A percentile compares a stretch with the other conserved stretches of the same genome.
These are phyloP conservation scores for Petasospora rhodanensis DNA, from an alignment of 1,139 yeast genomes.

Conservation along the genomic window DNA sequence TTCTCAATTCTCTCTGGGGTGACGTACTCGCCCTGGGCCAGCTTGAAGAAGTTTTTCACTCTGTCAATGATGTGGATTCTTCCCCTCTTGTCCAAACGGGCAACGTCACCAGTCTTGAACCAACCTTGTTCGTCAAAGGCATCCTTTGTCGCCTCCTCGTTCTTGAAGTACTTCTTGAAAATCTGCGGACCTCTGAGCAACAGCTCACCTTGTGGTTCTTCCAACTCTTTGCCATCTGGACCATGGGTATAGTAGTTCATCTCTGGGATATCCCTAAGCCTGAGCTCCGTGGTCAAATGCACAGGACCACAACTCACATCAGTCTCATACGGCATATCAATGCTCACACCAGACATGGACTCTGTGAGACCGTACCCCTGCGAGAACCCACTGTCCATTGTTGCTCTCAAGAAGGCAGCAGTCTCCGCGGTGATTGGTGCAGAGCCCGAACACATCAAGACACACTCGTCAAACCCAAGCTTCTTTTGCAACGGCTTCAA, in stretches of 20 bases:
- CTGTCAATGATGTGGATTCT: slow-evolving; percentile 63
- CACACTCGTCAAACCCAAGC: slow-evolving; percentile 52
- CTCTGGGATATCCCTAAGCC: slow-evolving; percentile 61
- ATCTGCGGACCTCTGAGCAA: slow-evolving; percentile 65
- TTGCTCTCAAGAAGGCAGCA: slow-evolving; percentile 53
- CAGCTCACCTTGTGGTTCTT: slow-evolving; percentile 51
- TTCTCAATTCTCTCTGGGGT: slow-evolving; percentile 52
- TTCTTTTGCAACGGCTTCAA: slow-evolving; percentile 48
- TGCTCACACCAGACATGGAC: slow-evolving; percentile 58
- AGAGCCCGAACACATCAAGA: slow-evolving; percentile 53
- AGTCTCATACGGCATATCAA: slow-evolving; percentile 37
- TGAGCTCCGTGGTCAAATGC: slow-evolving; percentile 48
- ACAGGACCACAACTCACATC: slow-evolving; percentile 61
- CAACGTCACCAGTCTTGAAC: slow-evolving; percentile 78
- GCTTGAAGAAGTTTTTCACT: slow-evolving; percentile 59
- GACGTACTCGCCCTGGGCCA: slow-evolving; percentile 54
- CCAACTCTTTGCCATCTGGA: slow-evolving; percentile 33
- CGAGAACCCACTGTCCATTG: slow-evolving; percentile 49
- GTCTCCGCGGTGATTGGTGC: slow-evolving; percentile 70
- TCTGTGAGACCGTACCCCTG: slow-evolving; percentile 81
- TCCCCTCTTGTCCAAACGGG: slow-evolving; percentile 48
- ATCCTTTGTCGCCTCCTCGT: slow-evolving; percentile 47
- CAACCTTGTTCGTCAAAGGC: slow-evolving; percentile 63
- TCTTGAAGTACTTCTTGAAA: slow-evolving; percentile 58
- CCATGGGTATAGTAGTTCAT: slow-evolving; percentile 57